These are phyloP conservation scores for Rhodotorula sp. DNA, from an alignment of 1,284 basidiomycete genomes.

Conservation along the genomic window DNA sequence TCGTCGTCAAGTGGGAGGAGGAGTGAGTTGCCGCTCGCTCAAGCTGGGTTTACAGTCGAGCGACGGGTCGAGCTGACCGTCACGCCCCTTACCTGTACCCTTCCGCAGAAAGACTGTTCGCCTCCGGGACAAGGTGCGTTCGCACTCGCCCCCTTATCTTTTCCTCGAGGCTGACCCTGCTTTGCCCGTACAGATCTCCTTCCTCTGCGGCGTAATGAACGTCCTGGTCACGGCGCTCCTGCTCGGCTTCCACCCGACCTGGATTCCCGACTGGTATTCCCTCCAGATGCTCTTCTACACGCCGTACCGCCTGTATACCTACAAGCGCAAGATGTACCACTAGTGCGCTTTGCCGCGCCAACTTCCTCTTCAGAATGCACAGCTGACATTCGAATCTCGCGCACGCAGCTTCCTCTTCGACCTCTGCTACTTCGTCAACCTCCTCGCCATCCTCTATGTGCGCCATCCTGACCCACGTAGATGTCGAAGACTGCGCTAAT, in stretches of 20 bases:
- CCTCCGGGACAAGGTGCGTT: conserved; percentile 42
- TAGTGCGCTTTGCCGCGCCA: conserved; percentile 31
- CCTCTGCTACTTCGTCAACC: conserved; percentile 48
- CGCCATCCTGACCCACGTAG: background rate
- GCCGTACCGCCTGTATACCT: conserved; percentile 46
- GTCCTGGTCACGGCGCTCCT: conserved; percentile 46
- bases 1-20: conserved; percentile 48
- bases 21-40: conserved; percentile 32
- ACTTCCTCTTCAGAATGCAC: rapidly evolving
- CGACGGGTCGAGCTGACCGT: too few species aligned
- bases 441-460: conserved; percentile 45
- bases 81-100: too few species aligned
- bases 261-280: conserved; percentile 47
- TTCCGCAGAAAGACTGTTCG: conserved; percentile 38
- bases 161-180: background rate
- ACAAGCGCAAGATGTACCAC: conserved; percentile 46
- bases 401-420: conserved; percentile 46
- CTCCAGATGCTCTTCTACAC: conserved; percentile 44
- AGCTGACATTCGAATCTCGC: background rate
- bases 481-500: background rate
- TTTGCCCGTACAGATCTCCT: conserved; percentile 41
- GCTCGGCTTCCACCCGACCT: conserved; percentile 46
- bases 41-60: background rate
- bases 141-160: background rate
- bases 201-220: conserved; percentile 49